Evolutionary conservation across 225 moss, liverwort and hornwort species (phyloP).

Genomic region (Marchantia paleacea): DNA sequence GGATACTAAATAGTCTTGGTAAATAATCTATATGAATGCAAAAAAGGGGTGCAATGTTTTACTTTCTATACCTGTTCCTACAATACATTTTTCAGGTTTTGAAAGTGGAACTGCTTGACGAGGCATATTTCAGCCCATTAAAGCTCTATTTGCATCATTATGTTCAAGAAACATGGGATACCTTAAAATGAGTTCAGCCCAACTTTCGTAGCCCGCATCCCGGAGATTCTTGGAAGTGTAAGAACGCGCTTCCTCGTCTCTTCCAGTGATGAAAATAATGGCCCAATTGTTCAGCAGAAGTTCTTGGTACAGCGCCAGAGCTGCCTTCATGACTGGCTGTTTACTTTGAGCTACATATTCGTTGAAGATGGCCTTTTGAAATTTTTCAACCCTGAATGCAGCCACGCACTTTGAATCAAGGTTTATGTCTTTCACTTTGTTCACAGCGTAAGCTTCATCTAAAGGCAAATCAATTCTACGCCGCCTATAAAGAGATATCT

Average conservation of each 20-base stretch:
- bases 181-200: constrained; percentile 71
- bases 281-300: constrained; percentile 65
- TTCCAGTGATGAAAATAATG: constrained; percentile 78
- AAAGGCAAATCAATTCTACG: no score
- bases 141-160: neutral
- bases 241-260: constrained; percentile 66
- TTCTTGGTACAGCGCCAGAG: constrained; percentile 57
- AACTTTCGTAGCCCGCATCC: constrained; percentile 60
- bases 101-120: no score
- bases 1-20: neutral
- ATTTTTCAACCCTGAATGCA: constrained; percentile 67
- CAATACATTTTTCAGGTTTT: no score
- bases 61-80: no score
- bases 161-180: constrained; percentile 8
- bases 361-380: constrained; percentile 72
- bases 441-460: neutral
- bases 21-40: no score
- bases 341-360: constrained; percentile 71
- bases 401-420: neutral
- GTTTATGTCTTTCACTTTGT: neutral
- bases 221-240: constrained; percentile 69
- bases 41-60: no score
- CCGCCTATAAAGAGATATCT: no score
- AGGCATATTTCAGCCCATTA: no score
- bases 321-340: constrained; percentile 58